phyloP scores from a whole-genome alignment of 2,329 filamentous ascomycete species.

The Talaromyces amestolkiae region DNA sequence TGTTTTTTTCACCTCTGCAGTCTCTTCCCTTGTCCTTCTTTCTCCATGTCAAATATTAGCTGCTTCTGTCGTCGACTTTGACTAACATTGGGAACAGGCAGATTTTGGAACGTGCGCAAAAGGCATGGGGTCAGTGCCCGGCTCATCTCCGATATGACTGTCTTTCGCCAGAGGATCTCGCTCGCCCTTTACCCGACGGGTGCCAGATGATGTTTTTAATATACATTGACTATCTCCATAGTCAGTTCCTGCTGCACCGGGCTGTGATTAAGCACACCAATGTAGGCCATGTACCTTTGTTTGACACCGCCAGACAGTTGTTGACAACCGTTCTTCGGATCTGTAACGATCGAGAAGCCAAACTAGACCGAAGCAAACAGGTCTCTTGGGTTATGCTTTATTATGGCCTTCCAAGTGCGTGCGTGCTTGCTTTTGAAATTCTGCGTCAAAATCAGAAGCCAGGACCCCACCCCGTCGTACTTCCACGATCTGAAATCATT shows the following conservation, averaged over 20 bases:
- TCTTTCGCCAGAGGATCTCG: constrained; percentile 20
- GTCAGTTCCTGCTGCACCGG: constrained; percentile 35
- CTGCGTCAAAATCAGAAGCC: constrained; percentile 32
- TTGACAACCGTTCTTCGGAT: constrained; percentile 31
- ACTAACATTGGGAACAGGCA: constrained; percentile 8
- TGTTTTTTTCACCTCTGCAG: background rate
- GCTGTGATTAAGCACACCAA: constrained; percentile 34
- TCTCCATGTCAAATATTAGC: background rate
- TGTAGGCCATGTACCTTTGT: constrained; percentile 32
- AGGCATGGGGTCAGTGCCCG: constrained; percentile 23
- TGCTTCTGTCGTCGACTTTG: background rate
- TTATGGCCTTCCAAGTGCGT: constrained; percentile 30
- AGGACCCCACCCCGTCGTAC: constrained; percentile 22
- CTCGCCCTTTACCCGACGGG: constrained; percentile 18
- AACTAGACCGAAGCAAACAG: constrained; percentile 33
- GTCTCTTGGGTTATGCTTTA: constrained; percentile 35
- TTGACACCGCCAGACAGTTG: constrained; percentile 32
- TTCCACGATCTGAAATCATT: constrained; percentile 26
- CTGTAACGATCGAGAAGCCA: constrained; percentile 28
- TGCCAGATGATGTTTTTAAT: constrained; percentile 23
- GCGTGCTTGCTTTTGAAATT: constrained; percentile 31
- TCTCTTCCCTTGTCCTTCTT: background rate
- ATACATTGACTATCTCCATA: constrained; percentile 38
- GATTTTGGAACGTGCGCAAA: constrained; percentile 23
- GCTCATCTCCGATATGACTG: constrained; percentile 23